phyloP scores from a whole-genome alignment of 495 filamentous ascomycete genomes.

The Sporormia fimetaria region DNA sequence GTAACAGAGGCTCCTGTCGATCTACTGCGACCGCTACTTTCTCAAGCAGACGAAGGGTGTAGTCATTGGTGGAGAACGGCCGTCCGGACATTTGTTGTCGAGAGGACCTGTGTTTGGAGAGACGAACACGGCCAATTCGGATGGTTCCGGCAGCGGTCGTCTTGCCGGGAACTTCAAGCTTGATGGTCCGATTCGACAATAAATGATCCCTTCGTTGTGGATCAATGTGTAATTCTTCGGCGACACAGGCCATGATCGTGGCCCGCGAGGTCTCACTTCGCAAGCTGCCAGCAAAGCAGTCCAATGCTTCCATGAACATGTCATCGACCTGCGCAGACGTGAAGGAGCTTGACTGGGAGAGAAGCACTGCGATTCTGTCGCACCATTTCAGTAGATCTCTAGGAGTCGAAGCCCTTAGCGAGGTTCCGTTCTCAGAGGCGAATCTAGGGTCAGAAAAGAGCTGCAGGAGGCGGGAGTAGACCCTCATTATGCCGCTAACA shows the following conservation, averaged over 20 bases:
- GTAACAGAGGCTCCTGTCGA: constrained; percentile 73
- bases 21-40: constrained; percentile 73
- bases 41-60: constrained; percentile 63
- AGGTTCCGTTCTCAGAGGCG: constrained; percentile 37
- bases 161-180: constrained; percentile 53
- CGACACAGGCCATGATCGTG: constrained; percentile 54
- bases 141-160: constrained; percentile 13
- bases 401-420: constrained; percentile 52
- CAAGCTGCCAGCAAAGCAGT: constrained; percentile 74
- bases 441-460: constrained; percentile 42
- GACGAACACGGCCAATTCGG: constrained; percentile 16
- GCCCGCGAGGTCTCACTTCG: constrained; percentile 52
- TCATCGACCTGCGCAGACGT: constrained; percentile 68
- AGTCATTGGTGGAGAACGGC: constrained; percentile 63
- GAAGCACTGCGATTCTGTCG: constrained; percentile 51
- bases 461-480: constrained; percentile 56
- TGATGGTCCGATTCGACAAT: constrained; percentile 24
- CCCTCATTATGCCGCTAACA: constrained; percentile 56
- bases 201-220: constrained; percentile 53
- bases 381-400: constrained; percentile 89
- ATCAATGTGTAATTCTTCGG: constrained; percentile 74
- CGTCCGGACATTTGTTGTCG: constrained; percentile 35
- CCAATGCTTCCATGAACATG: constrained; percentile 82
- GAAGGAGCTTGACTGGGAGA: constrained; percentile 47
- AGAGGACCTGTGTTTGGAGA: constrained; percentile 15